A percentile compares a stretch with the other conserved stretches of the same genome.
phyloP scores from a whole-genome alignment of 2,329 filamentous ascomycete species.

The Pestalotiopsis sp. region DNA sequence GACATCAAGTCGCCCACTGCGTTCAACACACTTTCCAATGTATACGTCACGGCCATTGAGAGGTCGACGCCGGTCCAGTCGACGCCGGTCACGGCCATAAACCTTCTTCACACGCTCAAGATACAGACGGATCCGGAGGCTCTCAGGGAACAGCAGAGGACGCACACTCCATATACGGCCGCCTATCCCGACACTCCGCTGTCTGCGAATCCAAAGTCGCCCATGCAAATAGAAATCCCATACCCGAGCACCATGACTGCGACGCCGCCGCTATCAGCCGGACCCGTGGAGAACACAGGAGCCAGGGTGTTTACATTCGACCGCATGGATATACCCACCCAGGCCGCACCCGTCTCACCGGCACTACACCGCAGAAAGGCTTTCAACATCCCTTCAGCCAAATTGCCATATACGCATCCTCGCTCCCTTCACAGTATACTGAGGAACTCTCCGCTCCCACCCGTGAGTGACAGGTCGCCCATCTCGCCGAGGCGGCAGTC shows the following conservation, averaged over 20 bases:
- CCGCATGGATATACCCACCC: constrained; percentile 33
- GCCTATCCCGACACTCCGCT: constrained; percentile 57
- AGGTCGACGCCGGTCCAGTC: constrained; percentile 53
- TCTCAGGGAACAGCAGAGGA: constrained; percentile 34
- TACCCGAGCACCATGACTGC: constrained; percentile 60
- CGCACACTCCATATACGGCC: constrained; percentile 47
- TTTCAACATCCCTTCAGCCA: constrained; percentile 25
- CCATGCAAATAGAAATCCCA: constrained; percentile 45
- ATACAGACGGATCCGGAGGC: constrained; percentile 38
- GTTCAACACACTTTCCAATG: constrained; percentile 69
- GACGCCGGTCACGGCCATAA: constrained; percentile 53
- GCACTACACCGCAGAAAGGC: constrained; percentile 40
- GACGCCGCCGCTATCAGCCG: constrained; percentile 61
- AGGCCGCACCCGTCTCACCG: constrained; percentile 32
- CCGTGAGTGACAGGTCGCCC: constrained; percentile 51
- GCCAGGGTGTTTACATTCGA: constrained; percentile 50
- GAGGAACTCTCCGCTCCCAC: constrained; percentile 66
- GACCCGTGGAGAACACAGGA: constrained; percentile 45
- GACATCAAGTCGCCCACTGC: constrained; percentile 63
- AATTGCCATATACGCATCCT: constrained; percentile 61
- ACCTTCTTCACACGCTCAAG: constrained; percentile 40
- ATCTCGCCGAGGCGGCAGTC: constrained; percentile 57
- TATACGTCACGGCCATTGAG: constrained; percentile 65
- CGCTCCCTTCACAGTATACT: constrained; percentile 65
- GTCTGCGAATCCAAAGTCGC: constrained; percentile 53